phyloP scores from a whole-genome alignment of 164 flowering plant species.

The Berberis thunbergii region DNA sequence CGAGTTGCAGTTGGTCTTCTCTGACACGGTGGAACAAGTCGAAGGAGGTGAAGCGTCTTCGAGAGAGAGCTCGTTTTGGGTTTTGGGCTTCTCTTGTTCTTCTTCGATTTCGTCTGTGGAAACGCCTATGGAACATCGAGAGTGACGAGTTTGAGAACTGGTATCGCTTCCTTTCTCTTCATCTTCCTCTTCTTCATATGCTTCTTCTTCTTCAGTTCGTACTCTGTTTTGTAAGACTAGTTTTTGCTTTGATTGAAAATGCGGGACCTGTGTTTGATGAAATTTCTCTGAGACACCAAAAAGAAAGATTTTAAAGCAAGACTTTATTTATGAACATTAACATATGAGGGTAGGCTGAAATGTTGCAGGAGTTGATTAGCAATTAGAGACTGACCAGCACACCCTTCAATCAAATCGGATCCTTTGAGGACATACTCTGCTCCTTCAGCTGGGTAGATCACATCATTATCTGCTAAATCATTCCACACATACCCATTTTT shows the following conservation, averaged over 20 bases:
- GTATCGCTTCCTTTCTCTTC: constrained; percentile 33
- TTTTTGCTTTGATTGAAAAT: constrained; percentile 10
- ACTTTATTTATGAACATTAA: neutral
- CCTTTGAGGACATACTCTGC: constrained; percentile 88
- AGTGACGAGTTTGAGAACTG: constrained; percentile 32
- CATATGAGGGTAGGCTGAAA: too few relatives aligned
- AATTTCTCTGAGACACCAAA: constrained; percentile 28
- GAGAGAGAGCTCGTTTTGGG: constrained; percentile 13
- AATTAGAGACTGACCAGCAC: constrained; percentile 25
- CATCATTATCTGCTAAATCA: constrained; percentile 62
- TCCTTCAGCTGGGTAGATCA: constrained; percentile 51
- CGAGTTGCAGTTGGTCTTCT: constrained; percentile 18
- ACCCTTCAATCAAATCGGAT: constrained; percentile 53
- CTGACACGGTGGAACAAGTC: constrained; percentile 33
- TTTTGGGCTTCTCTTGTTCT: constrained; percentile 13
- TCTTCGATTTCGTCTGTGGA: constrained; percentile 44
- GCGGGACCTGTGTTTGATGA: constrained; percentile 21
- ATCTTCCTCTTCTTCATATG: constrained; percentile 21
- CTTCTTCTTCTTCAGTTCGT: constrained; percentile 9
- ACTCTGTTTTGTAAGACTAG: constrained; percentile 4
- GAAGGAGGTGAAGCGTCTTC: constrained; percentile 37
- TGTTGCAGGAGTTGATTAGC: too few relatives aligned
- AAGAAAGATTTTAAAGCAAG: neutral
- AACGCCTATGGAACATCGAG: constrained; percentile 54
- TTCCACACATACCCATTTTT: constrained; percentile 95